Evolutionary conservation across 805 yeast species (phyloP), one percentile per base, ranked within the genome.

Genomic region (Teunomyces funiuensis): DNA sequence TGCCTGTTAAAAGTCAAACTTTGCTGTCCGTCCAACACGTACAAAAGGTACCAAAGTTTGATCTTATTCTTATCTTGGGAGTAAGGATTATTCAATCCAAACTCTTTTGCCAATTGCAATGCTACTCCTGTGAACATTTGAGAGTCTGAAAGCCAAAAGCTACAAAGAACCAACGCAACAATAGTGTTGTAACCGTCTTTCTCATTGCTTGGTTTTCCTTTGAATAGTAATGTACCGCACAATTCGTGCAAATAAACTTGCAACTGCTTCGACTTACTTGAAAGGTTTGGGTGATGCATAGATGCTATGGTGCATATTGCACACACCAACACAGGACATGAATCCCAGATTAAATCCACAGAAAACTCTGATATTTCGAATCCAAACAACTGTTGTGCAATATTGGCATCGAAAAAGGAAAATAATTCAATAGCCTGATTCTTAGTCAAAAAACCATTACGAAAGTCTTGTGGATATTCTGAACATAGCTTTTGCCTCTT

Each of bases 61-160:
- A 82, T 58, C 38, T 77, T 64, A 34, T 78, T 77, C 43, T 65
- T 66, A n/a, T 36, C 52, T 37, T 46, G 50, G 7, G 53, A 34
- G 23, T 37, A 41, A 9, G 68, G 65, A 16, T 56, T 51, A 52
- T 71, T 75, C 23, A 79, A 52, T 4, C 76, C 74, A 46, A 76
- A 65, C 39, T 73, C 79, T 42, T 75, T 74, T 0, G 87, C 86
- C 19, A 82, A 57, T 51, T 83, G 86, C n/a, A 82, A 54, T 0
- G 88, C 88, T 36, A 82, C 54, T 0, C 86, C 84, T 1, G 85
- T 79, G 51, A 81, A 80, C 76, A 80, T 71, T 52, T 79, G 85
- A 13, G 78, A 73, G 46, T 82, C 74, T 15, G 82, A 75, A 36
- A 82, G 69, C 88, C 88, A 83, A 52, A 82, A 79, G 36, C 85